Evolutionary conservation across 768 basidiomycete species (phyloP).

Genomic region (Suillus lakei): DNA sequence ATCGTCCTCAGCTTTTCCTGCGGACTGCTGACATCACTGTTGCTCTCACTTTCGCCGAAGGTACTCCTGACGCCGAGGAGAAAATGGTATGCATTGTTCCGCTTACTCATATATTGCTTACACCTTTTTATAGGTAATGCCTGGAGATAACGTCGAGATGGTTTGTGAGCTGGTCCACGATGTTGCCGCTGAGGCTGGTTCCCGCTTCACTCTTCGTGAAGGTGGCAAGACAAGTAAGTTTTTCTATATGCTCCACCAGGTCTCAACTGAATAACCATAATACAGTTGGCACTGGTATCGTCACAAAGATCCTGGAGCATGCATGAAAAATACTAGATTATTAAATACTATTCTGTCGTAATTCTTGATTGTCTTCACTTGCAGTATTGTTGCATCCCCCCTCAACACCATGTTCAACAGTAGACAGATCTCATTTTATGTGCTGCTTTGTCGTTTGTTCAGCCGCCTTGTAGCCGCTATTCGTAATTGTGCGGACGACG

Average conservation of each 20-base stretch:
- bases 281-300: constrained; percentile 91
- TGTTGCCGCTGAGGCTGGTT: constrained; percentile 88
- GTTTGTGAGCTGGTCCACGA: constrained; percentile 82
- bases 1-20: constrained; percentile 94
- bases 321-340: constrained; percentile 25
- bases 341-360: constrained; percentile 24
- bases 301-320: constrained; percentile 77
- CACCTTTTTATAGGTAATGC: constrained; percentile 72
- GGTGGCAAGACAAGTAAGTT: constrained; percentile 88
- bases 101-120: constrained; percentile 3
- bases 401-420: constrained; percentile 24
- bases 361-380: constrained; percentile 18
- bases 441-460: not conserved
- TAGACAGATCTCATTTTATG: constrained; percentile 10
- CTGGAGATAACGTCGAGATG: constrained; percentile 97
- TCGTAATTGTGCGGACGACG: not conserved
- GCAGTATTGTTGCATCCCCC: constrained; percentile 23
- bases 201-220: constrained; percentile 91
- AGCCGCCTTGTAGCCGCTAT: constrained; percentile 2
- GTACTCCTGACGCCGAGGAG: constrained; percentile 76
- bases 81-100: constrained; percentile 70
- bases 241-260: not conserved
- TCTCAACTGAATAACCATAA: constrained; percentile 18
- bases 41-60: constrained; percentile 83
- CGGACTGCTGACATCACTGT: constrained; percentile 95